phyloP scores from a whole-genome alignment of 148 eudicot species.

The Cornus florida region DNA sequence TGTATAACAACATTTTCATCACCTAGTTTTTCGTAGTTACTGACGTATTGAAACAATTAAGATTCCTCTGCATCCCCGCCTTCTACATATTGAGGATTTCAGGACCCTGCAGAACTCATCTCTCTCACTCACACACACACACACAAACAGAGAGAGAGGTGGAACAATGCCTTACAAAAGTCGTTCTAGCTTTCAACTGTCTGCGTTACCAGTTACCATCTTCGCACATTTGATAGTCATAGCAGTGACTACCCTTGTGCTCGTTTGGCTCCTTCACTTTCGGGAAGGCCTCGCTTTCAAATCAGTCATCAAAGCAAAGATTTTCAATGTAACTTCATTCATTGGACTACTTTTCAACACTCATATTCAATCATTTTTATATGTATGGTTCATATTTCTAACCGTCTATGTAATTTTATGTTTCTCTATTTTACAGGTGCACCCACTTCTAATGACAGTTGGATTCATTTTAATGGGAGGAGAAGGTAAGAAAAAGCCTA shows the following conservation, averaged over 20 bases:
- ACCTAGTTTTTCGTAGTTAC: neutral
- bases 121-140: neutral
- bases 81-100: neutral
- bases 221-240: slow-evolving; percentile 53
- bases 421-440: slow-evolving; percentile 35
- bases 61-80: neutral
- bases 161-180: slow-evolving; percentile 5
- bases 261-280: slow-evolving; percentile 63
- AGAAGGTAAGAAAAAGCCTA: slow-evolving; percentile 36
- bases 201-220: slow-evolving; percentile 28
- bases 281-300: slow-evolving; percentile 57
- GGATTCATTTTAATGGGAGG: slow-evolving; percentile 44
- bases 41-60: neutral
- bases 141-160: no score
- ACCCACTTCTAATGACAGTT: slow-evolving; percentile 51
- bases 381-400: neutral
- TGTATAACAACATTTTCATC: neutral
- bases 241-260: slow-evolving; percentile 34
- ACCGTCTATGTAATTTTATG: neutral
- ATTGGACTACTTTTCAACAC: neutral
- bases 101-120: neutral
- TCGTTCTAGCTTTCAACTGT: slow-evolving; percentile 16
- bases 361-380: neutral
- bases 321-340: slow-evolving; percentile 53
- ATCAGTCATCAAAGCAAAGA: slow-evolving; percentile 36